Conservation (phyloP, 2,329 filamentous ascomycete genomes). For the Hortaea werneckii region DNA sequence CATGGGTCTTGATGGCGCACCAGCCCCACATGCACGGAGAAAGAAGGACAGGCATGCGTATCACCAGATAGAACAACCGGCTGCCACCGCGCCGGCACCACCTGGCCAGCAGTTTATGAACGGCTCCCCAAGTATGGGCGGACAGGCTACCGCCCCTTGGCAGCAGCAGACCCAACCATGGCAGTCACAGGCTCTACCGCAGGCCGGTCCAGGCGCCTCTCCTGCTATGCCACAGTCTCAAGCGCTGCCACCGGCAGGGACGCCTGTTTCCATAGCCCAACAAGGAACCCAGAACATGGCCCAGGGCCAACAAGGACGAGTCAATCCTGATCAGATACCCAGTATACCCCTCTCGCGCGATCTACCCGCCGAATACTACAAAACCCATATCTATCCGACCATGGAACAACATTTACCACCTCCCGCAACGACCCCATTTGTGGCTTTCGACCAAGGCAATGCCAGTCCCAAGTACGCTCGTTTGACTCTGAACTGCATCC, state of each 20-base stretch:
- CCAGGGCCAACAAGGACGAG: conserved; percentile 52
- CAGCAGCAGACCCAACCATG: conserved; percentile 26
- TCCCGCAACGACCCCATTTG: conserved; percentile 76
- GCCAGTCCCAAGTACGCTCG: conserved; percentile 89
- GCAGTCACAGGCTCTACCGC: conserved; percentile 20
- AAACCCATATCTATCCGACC: conserved; percentile 82
- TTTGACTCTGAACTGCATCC: conserved; percentile 88
- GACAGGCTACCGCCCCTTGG: conserved; percentile 23
- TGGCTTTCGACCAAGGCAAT: conserved; percentile 93
- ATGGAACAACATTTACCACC: conserved; percentile 91
- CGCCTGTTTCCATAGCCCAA: conserved; percentile 20
- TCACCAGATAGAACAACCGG: conserved; percentile 68
- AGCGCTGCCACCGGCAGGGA: conserved; percentile 13
- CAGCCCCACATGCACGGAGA: conserved; percentile 52
- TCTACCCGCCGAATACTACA: conserved; percentile 68
- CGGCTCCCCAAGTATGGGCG: conserved; percentile 17
- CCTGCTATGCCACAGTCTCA: conserved; percentile 10
- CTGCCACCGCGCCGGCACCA: conserved; percentile 54
- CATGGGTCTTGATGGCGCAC: conserved; percentile 52
- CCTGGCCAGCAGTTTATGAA: conserved; percentile 57
- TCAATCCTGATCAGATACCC: conserved; percentile 86
- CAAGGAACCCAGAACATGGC: conserved; percentile 9
- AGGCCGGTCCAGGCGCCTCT: conserved; percentile 4
- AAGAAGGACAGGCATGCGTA: conserved; percentile 95
- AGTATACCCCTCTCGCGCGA: conserved; percentile 84